These are phyloP conservation scores for Pestalotiopsis sp. DNA, from an alignment of 2,329 filamentous ascomycete species.

Conservation along the genomic window DNA sequence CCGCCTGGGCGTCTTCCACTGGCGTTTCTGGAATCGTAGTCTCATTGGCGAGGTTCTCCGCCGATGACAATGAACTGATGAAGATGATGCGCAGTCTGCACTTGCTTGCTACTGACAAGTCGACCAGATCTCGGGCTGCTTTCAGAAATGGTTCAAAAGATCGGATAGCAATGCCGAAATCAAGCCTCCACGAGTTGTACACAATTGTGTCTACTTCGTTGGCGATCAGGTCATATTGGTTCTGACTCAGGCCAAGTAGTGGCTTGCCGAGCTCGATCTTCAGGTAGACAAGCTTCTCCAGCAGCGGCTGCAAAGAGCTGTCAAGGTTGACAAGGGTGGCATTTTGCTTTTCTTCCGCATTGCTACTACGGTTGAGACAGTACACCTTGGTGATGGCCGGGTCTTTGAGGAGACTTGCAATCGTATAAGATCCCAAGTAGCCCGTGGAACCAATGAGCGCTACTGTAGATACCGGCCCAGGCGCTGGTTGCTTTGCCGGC, in stretches of 20 bases:
- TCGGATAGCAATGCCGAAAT: slow-evolving; percentile 24
- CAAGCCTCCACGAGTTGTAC: slow-evolving; percentile 27
- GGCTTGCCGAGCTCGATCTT: slow-evolving; percentile 17
- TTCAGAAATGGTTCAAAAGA: slow-evolving; percentile 24
- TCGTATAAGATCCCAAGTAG: not conserved
- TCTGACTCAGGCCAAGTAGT: slow-evolving; percentile 15
- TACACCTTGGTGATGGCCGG: slow-evolving; percentile 11
- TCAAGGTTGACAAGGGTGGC: slow-evolving; percentile 3
- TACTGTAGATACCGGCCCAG: not conserved
- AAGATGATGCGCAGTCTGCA: slow-evolving; percentile 23
- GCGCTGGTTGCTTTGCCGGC: not conserved
- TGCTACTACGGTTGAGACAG: slow-evolving; percentile 19
- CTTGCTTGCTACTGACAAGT: slow-evolving; percentile 16
- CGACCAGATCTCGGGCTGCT: slow-evolving; percentile 19
- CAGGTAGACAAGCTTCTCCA: slow-evolving; percentile 19
- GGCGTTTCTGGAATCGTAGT: slow-evolving; percentile 19
- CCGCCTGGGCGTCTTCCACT: slow-evolving; percentile 15
- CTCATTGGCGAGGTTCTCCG: slow-evolving; percentile 16
- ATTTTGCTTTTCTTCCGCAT: slow-evolving; percentile 17
- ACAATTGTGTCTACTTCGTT: slow-evolving; percentile 21
- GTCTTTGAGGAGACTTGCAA: not conserved
- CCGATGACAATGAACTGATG: slow-evolving; percentile 27
- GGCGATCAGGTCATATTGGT: slow-evolving; percentile 9
- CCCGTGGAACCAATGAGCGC: slow-evolving; percentile 9
- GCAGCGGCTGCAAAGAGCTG: not conserved